Evolutionary conservation across 2,329 filamentous ascomycete species (phyloP).

Genomic region (Paraphaeosphaeria minitans): DNA sequence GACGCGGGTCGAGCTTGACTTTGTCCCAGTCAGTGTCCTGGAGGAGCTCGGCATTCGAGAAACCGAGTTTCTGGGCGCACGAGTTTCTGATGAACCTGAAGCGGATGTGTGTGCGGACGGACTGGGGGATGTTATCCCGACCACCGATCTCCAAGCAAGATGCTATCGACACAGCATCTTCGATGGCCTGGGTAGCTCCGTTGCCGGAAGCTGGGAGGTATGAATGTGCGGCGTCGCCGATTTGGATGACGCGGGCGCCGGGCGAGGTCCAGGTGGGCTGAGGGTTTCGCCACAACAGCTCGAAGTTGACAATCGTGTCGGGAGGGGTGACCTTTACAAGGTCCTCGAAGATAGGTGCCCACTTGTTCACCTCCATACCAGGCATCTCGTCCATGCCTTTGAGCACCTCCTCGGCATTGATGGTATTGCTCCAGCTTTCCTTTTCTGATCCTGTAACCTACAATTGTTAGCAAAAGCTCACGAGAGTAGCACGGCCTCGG

Average conservation of each 20-base stretch:
- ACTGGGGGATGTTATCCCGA: constrained; percentile 45
- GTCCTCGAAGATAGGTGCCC: constrained; percentile 53
- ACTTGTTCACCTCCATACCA: constrained; percentile 48
- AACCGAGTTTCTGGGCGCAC: constrained; percentile 56
- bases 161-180: constrained; percentile 53
- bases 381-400: constrained; percentile 52
- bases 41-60: constrained; percentile 54
- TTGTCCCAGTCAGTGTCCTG: constrained; percentile 57
- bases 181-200: constrained; percentile 55
- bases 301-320: constrained; percentile 57
- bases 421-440: constrained; percentile 55
- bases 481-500: background rate
- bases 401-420: constrained; percentile 53
- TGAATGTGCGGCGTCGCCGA: constrained; percentile 53
- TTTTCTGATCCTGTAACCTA: constrained; percentile 52
- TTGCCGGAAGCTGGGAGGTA: constrained; percentile 54
- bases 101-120: constrained; percentile 49
- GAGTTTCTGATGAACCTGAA: constrained; percentile 55
- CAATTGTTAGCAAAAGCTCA: constrained; percentile 16
- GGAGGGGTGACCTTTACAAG: constrained; percentile 52
- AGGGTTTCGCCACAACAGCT: constrained; percentile 55
- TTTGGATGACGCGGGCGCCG: constrained; percentile 50
- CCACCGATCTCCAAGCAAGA: constrained; percentile 54
- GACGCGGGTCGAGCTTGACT: constrained; percentile 52
- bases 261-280: constrained; percentile 53